phyloP scores from a whole-genome alignment of 768 basidiomycete genomes.

The Hysterangium stoloniferum region DNA sequence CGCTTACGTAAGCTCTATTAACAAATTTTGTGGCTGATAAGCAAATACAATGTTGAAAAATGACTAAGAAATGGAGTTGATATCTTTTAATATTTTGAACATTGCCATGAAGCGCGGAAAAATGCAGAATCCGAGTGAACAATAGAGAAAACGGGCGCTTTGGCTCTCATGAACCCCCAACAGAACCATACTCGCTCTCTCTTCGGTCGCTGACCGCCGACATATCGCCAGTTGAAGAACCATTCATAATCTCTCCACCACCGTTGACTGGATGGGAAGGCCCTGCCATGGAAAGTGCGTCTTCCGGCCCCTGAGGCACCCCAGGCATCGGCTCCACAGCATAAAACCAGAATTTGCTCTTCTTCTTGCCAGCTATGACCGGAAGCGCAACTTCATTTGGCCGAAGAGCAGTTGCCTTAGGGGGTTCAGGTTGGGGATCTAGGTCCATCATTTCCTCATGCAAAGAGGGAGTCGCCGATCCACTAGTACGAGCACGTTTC shows the following conservation, averaged over 20 bases:
- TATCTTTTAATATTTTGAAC: neutral
- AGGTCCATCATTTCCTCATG: constrained; percentile 24
- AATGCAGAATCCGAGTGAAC: neutral
- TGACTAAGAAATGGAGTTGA: neutral
- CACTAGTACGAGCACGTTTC: constrained; percentile 69
- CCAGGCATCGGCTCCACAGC: constrained; percentile 65
- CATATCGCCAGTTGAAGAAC: neutral
- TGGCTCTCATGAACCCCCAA: neutral
- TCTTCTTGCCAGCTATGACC: constrained; percentile 71
- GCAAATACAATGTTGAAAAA: neutral
- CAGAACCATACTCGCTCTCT: neutral
- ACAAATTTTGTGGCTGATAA: neutral
- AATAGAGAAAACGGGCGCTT: neutral
- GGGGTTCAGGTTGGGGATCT: constrained; percentile 25
- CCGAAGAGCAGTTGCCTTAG: constrained; percentile 52
- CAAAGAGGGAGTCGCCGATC: constrained; percentile 28
- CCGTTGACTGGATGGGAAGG: constrained; percentile 17
- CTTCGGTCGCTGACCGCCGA: neutral
- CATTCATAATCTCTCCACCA: constrained; percentile 5
- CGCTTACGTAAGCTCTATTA: neutral
- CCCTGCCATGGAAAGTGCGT: constrained; percentile 13
- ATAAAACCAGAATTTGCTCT: constrained; percentile 84
- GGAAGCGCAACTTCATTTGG: constrained; percentile 70
- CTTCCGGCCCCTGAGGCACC: constrained; percentile 18
- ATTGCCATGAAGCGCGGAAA: neutral